These are phyloP conservation scores for Theobroma cacao DNA, from an alignment of 345 rosid genomes.

Conservation along the genomic window DNA sequence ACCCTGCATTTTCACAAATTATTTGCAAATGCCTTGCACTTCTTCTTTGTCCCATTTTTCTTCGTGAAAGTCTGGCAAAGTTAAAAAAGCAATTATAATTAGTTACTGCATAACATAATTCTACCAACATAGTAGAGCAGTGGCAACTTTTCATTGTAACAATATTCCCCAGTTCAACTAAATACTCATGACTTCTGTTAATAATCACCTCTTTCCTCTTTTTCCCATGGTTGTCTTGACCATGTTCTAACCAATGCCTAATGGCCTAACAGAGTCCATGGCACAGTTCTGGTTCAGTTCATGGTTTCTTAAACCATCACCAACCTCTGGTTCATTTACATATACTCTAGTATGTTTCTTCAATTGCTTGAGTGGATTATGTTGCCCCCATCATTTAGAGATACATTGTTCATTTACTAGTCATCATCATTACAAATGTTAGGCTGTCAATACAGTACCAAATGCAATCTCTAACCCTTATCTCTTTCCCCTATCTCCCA, in stretches of 20 bases:
- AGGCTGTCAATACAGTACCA: neutral
- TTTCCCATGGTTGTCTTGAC: neutral
- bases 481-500: neutral
- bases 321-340: neutral
- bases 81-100: neutral
- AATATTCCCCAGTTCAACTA: neutral
- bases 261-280: neutral
- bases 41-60: neutral
- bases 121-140: neutral
- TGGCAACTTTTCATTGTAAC: neutral
- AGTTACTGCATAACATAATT: neutral
- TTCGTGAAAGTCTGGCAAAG: neutral
- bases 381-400: neutral
- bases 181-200: neutral
- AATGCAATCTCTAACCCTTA: neutral
- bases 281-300: neutral
- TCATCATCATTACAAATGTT: neutral
- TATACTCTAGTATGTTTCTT: neutral
- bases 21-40: neutral
- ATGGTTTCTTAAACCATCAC: neutral
- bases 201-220: neutral
- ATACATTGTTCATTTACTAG: neutral
- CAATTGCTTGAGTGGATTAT: neutral
- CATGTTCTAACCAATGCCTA: neutral
- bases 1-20: neutral